Percentiles rank a stretch among this genome's conserved stretches.
These are phyloP conservation scores for Nakaseomyces nivariensis DNA, from an alignment of 1,139 yeast genomes.

Conservation along the genomic window DNA sequence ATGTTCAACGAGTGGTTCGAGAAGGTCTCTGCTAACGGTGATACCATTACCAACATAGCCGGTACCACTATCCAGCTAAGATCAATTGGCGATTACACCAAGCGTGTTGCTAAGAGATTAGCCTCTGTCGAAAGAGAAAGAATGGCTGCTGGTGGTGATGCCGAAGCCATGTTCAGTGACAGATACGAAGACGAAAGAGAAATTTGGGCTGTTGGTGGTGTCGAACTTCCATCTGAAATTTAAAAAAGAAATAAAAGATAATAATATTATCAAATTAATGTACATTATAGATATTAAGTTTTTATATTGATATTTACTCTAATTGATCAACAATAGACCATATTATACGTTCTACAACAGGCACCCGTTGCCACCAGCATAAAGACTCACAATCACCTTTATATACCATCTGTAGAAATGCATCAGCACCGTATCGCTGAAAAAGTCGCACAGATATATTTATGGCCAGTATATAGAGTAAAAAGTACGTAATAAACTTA, in stretches of 20 bases:
- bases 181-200: slow-evolving; percentile 78
- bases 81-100: slow-evolving; percentile 78
- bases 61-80: slow-evolving; percentile 53
- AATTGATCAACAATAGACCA: slow-evolving; percentile 21
- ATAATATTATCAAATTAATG: neutral
- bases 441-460: neutral
- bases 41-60: slow-evolving; percentile 32
- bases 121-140: slow-evolving; percentile 82
- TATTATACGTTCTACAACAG: slow-evolving; percentile 13
- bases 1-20: slow-evolving; percentile 54
- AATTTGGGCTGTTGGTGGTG: slow-evolving; percentile 79
- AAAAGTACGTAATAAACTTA: neutral
- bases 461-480: neutral
- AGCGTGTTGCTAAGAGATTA: slow-evolving; percentile 74
- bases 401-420: neutral
- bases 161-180: slow-evolving; percentile 74
- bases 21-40: slow-evolving; percentile 18
- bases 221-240: slow-evolving; percentile 31
- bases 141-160: slow-evolving; percentile 85
- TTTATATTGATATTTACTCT: slow-evolving; percentile 6
- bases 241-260: neutral
- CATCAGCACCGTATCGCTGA: neutral
- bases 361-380: slow-evolving; percentile 21
- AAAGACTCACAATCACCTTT: neutral
- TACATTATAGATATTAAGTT: neutral